These are phyloP conservation scores for Millerozyma miso DNA, from an alignment of 805 yeast species.

Conservation along the genomic window DNA sequence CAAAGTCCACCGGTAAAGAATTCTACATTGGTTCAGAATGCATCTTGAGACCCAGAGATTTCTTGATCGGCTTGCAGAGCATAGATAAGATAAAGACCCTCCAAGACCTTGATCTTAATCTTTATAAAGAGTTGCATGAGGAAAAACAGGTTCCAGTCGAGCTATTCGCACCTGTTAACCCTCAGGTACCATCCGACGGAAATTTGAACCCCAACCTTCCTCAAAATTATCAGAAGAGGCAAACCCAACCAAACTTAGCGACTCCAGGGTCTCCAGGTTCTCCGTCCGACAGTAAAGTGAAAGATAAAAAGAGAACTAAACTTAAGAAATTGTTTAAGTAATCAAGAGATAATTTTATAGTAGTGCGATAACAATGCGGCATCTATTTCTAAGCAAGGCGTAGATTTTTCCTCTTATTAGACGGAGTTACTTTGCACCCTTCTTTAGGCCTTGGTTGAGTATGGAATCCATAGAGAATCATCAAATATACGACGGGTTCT, in stretches of 20 bases:
- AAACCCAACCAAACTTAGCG: neutral
- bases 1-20: conserved; percentile 60
- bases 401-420: no score
- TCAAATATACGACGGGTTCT: neutral
- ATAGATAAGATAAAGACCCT: conserved; percentile 37
- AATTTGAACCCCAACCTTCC: conserved; percentile 11
- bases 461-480: neutral
- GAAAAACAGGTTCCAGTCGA: conserved; percentile 40
- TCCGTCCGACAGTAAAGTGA: conserved; percentile 5
- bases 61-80: conserved; percentile 39
- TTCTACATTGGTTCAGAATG: conserved; percentile 80
- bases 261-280: neutral
- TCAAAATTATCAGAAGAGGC: conserved; percentile 24
- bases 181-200: neutral
- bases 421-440: no score
- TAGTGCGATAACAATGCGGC: neutral
- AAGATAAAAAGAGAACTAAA: conserved; percentile 42
- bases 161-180: conserved; percentile 22
- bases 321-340: conserved; percentile 44
- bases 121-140: conserved; percentile 21
- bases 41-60: conserved; percentile 54
- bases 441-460: neutral
- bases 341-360: neutral
- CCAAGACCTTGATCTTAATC: conserved; percentile 37
- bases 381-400: neutral